Base-by-base conservation (phyloP, 257 asterid species). In the Verbena officinalis region DNA sequence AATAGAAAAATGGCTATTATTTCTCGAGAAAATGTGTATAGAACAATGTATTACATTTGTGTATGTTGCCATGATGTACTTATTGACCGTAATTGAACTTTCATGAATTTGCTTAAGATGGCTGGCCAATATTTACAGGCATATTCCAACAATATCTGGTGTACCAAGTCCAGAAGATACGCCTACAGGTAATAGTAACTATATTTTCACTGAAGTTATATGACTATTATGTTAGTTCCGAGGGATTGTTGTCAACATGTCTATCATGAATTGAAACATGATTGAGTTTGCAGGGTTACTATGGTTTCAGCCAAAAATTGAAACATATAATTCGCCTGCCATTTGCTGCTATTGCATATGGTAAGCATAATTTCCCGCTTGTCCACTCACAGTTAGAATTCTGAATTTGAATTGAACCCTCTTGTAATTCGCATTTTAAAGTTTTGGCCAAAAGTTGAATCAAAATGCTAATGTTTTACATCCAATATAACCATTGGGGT, bases 221-320 rank as follows among this genome's bases (percentile, higher is more conserved):
- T 33, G 42, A 63, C 48, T 68, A 49, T 56, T 27, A 2, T 27
- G 4, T 59, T 65, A 36, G 58, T 31, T 62, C 49, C 39, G 38
- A 20, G 13, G 59, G 22, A 14, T 59, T 52, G 7, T 54, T 30
- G 9, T 42, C 30, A 20, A 23, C 27, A 59, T 64, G 33, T 43
- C 19, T 52, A 27, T 48, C 33, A 70, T 57, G 67, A 54, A 27
- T 65, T n/a, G n/a, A n/a, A n/a, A 38, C 72, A 30, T 72, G 67
- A 55, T 42, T 46, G 55, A 43, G 75, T 79, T 78, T 85, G 85
- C 73, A 90, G 99, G 99, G 99, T 58, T 94, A 90, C 78, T 90
- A 94, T 68, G 84, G 90, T 71, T 90, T 86, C 87, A 94, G 99
- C 85, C 97, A 94, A 81, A 94, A 90, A 80, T 76, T 94, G 95